Conservation (phyloP, 805 yeast genomes). For the Ascoidea asiatica region DNA sequence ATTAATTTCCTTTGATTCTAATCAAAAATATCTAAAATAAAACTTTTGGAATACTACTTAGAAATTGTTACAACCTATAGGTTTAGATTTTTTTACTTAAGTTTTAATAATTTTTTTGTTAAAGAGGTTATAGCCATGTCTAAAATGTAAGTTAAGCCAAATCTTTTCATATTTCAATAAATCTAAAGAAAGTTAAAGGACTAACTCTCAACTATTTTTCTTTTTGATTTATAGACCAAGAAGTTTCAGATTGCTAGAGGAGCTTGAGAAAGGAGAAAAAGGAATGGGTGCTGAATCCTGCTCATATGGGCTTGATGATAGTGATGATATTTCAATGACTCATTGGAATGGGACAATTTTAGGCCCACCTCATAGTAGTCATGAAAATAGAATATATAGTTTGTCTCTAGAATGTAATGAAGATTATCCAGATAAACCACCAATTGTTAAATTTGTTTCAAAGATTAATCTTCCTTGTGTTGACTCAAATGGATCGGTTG, state of each 20-base stretch:
- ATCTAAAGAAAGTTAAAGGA: too few relatives aligned
- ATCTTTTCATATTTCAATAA: too few relatives aligned
- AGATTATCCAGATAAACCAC: constrained; percentile 82
- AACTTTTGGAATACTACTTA: too few relatives aligned
- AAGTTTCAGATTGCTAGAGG: constrained; percentile 88
- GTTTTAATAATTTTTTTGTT: too few relatives aligned
- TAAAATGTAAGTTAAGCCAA: too few relatives aligned
- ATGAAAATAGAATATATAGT: constrained; percentile 88
- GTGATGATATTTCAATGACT: constrained; percentile 87
- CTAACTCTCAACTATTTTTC: too few relatives aligned
- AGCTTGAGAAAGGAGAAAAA: constrained; percentile 94
- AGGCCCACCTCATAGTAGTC: constrained; percentile 88
- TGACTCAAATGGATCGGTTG: constrained; percentile 40
- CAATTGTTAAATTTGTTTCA: constrained; percentile 65
- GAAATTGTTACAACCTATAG: too few relatives aligned
- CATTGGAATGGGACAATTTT: constrained; percentile 96
- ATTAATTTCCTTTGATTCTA: too few relatives aligned
- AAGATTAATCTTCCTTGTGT: constrained; percentile 89
- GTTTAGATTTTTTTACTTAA: too few relatives aligned
- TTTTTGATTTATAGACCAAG: constrained; percentile 68
- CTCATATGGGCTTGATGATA: constrained; percentile 84
- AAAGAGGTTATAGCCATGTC: too few relatives aligned
- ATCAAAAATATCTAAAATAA: too few relatives aligned
- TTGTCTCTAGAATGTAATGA: constrained; percentile 72
- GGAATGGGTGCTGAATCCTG: constrained; percentile 96